Conservation (phyloP, 257 asterid species). For the Scutellaria baicalensis region DNA sequence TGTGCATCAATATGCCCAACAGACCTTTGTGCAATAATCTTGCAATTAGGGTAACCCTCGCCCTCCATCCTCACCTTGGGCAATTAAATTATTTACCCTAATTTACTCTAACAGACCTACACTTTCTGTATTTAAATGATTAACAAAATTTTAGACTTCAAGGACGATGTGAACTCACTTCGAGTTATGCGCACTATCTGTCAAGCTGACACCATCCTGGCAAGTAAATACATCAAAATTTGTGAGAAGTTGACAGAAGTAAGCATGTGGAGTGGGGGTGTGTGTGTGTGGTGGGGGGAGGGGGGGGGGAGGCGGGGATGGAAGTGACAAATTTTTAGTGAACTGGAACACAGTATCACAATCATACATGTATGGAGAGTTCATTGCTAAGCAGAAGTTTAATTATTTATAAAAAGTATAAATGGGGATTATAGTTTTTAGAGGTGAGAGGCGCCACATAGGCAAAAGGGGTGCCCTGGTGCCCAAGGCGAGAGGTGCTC, state of each 20-base stretch:
- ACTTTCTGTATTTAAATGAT: not conserved
- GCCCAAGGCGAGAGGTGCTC: too few species aligned
- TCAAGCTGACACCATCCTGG: conserved; percentile 80
- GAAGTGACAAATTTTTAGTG: not conserved
- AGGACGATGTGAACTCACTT: conserved; percentile 51
- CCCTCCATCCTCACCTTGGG: not conserved
- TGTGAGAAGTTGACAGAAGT: conserved; percentile 10
- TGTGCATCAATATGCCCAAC: not conserved
- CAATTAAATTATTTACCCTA: not conserved
- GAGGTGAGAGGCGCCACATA: too few species aligned
- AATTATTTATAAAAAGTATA: not conserved
- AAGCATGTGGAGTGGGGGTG: not conserved
- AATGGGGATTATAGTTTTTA: too few species aligned
- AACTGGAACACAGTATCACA: not conserved
- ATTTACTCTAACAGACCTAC: not conserved
- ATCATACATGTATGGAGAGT: not conserved
- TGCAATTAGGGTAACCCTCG: not conserved
- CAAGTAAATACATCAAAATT: conserved; percentile 15
- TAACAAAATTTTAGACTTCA: not conserved
- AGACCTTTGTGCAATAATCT: not conserved
- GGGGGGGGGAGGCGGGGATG: not conserved
- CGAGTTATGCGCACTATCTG: conserved; percentile 56
- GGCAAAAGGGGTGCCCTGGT: too few species aligned
- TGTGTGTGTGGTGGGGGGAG: not conserved
- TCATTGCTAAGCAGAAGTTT: not conserved